Evolutionary conservation across 805 yeast genomes (phyloP), one percentile per base, ranked within the genome.

Genomic region (Candida multigemmis): DNA sequence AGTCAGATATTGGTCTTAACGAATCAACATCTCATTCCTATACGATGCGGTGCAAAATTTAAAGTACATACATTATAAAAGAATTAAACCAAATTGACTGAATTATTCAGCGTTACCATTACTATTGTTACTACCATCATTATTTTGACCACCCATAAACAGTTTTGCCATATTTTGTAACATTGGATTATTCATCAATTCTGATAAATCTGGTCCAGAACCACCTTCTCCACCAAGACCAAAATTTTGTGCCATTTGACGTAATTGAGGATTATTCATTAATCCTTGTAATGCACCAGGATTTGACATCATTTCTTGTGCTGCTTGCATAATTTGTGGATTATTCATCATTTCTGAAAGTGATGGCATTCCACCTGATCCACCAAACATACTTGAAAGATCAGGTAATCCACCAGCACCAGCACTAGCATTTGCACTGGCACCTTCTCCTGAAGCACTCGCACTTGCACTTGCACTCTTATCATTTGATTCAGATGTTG

Each of bases 141-240:
- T 19, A 14, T 25, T 32, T 23, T 22, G 28, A 17, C 72, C 71
- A 25, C 82, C 80, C 70, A 77, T 68, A 46, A 84, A 76, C 42
- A 65, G 78, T 31, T 61, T 67, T 18, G 87, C 91, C 73, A 80
- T 57, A 37, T 77, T 71, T 50, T 65, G 74, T 23, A 85, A 57
- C 64, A 74, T 73, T 30, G 94, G 94, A 53, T 85, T 79, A 53
- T 74, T 79, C 83, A 85, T 72, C 48, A 86, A 44, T 25, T 78
- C 83, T 21, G 70, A 60, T 51, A 86, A 50, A 40, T 68, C 72
- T 30, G 86, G 86, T 24, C 45, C 49, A 22, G 39, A 38, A 18
- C 50, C 50, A 22, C 46, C 56, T 38, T 61, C 78, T 32, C 75
- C 76, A 23, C 89, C 89, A 29, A 75, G 59, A 15, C 81, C 77